These are phyloP conservation scores for Haematococcus lacustris DNA, from an alignment of 139 green algal species.

Conservation along the genomic window DNA sequence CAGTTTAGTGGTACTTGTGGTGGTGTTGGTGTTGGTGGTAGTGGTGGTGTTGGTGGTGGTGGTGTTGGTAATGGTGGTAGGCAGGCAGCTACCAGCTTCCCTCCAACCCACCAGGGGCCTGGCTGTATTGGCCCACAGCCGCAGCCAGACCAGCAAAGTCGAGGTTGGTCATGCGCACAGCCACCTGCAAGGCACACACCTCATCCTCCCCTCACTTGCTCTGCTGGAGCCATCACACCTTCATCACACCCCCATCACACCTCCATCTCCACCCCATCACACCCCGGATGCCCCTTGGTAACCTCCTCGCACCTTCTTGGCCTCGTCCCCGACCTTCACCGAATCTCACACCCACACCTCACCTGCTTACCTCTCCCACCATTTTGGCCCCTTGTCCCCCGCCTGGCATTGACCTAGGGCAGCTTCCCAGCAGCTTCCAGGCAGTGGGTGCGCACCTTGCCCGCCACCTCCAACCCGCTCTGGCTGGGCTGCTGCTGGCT, in stretches of 20 bases:
- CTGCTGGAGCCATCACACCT: background rate
- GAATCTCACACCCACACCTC: background rate
- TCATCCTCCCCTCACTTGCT: background rate
- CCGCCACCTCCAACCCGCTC: background rate
- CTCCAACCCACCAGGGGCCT: background rate
- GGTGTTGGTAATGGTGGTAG: no score
- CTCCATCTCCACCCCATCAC: background rate
- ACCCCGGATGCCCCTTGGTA: background rate
- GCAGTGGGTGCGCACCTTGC: background rate
- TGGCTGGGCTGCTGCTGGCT: background rate
- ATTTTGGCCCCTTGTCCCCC: no score
- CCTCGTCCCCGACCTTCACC: background rate
- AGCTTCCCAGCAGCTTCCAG: no score
- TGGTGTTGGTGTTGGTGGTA: background rate
- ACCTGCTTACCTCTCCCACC: background rate
- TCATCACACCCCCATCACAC: background rate
- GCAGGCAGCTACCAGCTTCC: no score
- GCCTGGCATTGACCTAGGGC: no score
- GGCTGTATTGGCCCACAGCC: constrained; percentile 2
- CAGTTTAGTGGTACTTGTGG: background rate
- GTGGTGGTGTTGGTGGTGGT: no score
- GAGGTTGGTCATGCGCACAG: constrained; percentile 1
- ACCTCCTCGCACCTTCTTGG: background rate
- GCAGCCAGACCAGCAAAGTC: constrained; percentile 5
- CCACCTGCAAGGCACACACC: background rate